phyloP scores from a whole-genome alignment of 768 basidiomycete species.

The Crepidotus variabilis region DNA sequence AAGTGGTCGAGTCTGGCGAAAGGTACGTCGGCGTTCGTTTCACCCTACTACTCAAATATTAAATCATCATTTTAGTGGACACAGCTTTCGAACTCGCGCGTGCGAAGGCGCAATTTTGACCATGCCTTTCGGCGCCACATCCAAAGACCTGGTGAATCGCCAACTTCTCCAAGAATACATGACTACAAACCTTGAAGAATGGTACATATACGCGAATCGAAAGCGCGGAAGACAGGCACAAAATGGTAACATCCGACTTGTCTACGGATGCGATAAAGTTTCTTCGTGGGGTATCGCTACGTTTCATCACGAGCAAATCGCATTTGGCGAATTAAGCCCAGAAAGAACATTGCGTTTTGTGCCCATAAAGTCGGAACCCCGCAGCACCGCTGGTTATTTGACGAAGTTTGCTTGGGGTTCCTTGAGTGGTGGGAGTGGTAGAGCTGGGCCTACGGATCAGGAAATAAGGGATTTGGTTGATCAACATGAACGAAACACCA shows the following conservation, averaged over 20 bases:
- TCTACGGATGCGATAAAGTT: conserved; percentile 1
- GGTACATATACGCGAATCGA: conserved; percentile 2
- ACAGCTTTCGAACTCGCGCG: not conserved
- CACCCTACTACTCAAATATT: not conserved
- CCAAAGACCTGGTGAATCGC: not conserved
- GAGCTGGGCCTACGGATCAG: not conserved
- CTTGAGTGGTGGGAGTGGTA: not conserved
- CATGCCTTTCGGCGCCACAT: not conserved
- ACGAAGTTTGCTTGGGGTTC: not conserved
- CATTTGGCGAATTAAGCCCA: not conserved
- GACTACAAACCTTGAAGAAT: not conserved
- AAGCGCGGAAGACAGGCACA: not conserved
- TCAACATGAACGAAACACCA: not conserved
- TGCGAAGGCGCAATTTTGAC: not conserved
- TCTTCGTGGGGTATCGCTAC: conserved; percentile 5
- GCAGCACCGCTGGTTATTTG: not conserved
- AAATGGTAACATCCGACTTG: conserved; percentile 5
- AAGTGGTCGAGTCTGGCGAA: not conserved
- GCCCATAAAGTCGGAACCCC: not conserved
- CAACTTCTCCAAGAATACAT: not conserved
- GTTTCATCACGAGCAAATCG: not conserved
- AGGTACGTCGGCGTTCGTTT: not conserved
- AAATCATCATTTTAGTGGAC: not conserved
- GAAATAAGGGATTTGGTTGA: not conserved
- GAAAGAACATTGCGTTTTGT: not conserved